phyloP scores from a whole-genome alignment of 1,284 basidiomycete genomes.

The Cutaneotrichosporon spelunceum region DNA sequence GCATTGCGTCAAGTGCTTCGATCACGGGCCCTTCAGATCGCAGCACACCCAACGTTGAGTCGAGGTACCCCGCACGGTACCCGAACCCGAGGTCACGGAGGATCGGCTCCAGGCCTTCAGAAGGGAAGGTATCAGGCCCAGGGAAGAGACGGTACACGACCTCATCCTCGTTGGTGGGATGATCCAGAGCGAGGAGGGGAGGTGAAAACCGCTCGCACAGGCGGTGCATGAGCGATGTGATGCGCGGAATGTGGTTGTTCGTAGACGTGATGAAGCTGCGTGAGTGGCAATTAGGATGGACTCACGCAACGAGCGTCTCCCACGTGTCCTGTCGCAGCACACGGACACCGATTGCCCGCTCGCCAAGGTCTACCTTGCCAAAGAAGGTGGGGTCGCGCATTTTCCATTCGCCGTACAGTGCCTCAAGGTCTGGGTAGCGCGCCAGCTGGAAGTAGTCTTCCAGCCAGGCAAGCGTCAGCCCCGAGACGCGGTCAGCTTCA shows the following conservation, averaged over 20 bases:
- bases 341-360: slow-evolving; percentile 56
- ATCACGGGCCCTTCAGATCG: slow-evolving; percentile 22
- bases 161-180: slow-evolving; percentile 24
- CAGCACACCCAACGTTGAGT: slow-evolving; percentile 75
- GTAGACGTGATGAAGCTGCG: slow-evolving; percentile 93
- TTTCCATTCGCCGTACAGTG: slow-evolving; percentile 75
- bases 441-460: slow-evolving; percentile 82
- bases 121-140: slow-evolving; percentile 62
- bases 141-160: slow-evolving; percentile 80
- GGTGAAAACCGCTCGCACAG: slow-evolving; percentile 66
- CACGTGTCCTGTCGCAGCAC: slow-evolving; percentile 92
- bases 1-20: slow-evolving; percentile 30
- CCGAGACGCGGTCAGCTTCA: slow-evolving; percentile 53
- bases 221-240: slow-evolving; percentile 79
- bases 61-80: slow-evolving; percentile 88
- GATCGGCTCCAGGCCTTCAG: slow-evolving; percentile 60
- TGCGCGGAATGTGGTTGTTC: slow-evolving; percentile 92
- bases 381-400: slow-evolving; percentile 69
- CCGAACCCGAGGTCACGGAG: slow-evolving; percentile 88
- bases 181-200: slow-evolving; percentile 54
- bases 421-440: slow-evolving; percentile 34
- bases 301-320: slow-evolving; percentile 88
- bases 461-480: slow-evolving; percentile 71
- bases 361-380: slow-evolving; percentile 59
- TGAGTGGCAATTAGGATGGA: slow-evolving; percentile 26